Evolutionary conservation across 2,329 filamentous ascomycete genomes (phyloP).

Genomic region (Apiospora aurea): DNA sequence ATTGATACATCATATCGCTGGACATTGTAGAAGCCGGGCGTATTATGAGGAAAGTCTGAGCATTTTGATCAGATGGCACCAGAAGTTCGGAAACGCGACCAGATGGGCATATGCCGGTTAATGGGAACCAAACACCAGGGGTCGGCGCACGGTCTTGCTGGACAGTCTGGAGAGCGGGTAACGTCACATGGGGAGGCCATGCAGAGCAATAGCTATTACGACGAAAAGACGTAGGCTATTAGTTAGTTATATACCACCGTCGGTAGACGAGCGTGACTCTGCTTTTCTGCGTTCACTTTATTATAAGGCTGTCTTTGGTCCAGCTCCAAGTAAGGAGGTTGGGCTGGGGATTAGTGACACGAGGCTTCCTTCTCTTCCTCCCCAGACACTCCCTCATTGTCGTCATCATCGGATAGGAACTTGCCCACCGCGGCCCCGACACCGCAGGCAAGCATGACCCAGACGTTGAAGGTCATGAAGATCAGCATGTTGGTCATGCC

Average conservation of each 20-base stretch:
- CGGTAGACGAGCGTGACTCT: background rate
- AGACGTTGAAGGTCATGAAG: slow-evolving; percentile 24
- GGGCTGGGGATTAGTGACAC: background rate
- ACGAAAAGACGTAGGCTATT: too few species aligned
- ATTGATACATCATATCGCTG: too few species aligned
- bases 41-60: too few species aligned
- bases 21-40: too few species aligned
- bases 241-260: background rate
- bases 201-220: background rate
- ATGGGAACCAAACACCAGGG: too few species aligned
- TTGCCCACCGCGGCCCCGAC: slow-evolving; percentile 20
- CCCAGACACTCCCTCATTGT: background rate
- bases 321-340: background rate
- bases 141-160: background rate
- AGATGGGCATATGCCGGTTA: too few species aligned
- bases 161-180: background rate
- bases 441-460: slow-evolving; percentile 21
- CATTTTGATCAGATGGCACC: too few species aligned
- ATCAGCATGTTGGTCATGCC: slow-evolving; percentile 24
- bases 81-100: too few species aligned
- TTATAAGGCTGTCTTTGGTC: too few species aligned
- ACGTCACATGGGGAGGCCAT: background rate
- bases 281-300: background rate
- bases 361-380: slow-evolving; percentile 16
- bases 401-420: background rate